These are phyloP conservation scores for Naganishia liquefaciens DNA, from an alignment of 1,284 basidiomycete genomes.

Conservation along the genomic window DNA sequence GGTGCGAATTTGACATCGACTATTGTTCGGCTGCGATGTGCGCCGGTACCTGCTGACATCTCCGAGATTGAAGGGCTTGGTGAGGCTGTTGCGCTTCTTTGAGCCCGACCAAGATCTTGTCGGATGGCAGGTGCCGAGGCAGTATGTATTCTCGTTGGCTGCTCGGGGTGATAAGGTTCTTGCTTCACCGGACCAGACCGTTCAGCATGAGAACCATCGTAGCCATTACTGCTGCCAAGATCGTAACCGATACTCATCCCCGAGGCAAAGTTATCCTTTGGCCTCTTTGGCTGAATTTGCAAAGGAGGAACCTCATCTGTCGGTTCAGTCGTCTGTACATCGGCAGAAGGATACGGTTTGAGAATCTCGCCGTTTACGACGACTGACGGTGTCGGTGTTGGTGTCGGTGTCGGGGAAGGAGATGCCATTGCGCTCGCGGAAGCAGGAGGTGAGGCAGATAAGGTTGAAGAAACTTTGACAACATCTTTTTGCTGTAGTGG, in stretches of 20 bases:
- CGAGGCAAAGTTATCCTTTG: neutral
- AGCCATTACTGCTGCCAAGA: neutral
- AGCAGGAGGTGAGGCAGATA: neutral
- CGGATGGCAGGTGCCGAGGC: neutral
- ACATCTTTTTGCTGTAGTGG: neutral
- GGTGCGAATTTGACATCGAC: conserved; percentile 1
- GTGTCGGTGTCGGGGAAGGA: conserved; percentile 7
- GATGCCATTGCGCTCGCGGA: neutral
- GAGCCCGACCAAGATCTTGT: neutral
- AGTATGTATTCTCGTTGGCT: neutral
- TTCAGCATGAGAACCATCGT: neutral
- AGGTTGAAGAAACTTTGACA: neutral
- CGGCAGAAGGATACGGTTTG: conserved; percentile 14
- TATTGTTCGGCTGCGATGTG: neutral
- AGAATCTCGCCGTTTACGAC: conserved; percentile 25
- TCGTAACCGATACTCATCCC: neutral
- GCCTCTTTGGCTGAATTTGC: conserved; percentile 25
- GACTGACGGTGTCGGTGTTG: conserved; percentile 24
- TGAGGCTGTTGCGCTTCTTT: conserved; percentile 10
- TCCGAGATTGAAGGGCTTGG: conserved; percentile 19
- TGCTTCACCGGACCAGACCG: neutral
- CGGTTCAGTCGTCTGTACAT: neutral
- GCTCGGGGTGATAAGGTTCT: neutral
- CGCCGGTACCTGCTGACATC: neutral
- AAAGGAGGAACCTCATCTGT: conserved; percentile 20